phyloP scores from a whole-genome alignment of 257 asterid species.

The Solanum pimpinellifolium region DNA sequence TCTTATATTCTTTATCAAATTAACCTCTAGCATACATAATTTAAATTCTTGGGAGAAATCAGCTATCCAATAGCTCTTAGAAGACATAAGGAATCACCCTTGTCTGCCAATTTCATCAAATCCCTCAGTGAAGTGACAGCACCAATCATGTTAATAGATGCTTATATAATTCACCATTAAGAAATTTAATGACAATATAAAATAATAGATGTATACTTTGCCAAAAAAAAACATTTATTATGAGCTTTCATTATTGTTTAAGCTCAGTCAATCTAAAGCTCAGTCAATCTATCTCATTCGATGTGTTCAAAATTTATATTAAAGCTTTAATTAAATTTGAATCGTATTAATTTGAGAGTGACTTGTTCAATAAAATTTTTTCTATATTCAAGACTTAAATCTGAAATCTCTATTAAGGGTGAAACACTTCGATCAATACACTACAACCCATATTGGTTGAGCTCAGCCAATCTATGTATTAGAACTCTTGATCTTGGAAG shows the following conservation, averaged over 20 bases:
- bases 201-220: neutral
- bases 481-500: neutral
- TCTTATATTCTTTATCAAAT: too few species aligned
- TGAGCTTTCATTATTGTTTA: neutral
- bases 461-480: neutral
- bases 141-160: neutral
- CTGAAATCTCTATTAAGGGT: too few species aligned
- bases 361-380: rapidly evolving
- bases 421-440: too few species aligned
- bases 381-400: too few species aligned
- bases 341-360: too few species aligned
- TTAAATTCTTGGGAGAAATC: neutral
- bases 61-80: neutral
- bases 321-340: too few species aligned
- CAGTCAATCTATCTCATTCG: neutral
- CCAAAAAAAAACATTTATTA: neutral
- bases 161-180: neutral
- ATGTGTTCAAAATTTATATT: too few species aligned
- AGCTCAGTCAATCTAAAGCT: neutral
- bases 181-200: neutral
- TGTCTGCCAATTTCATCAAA: slow-evolving; percentile 40
- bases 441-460: neutral
- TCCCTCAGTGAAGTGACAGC: slow-evolving; percentile 40
- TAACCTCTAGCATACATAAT: neutral
- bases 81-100: slow-evolving; percentile 11